Conservation (phyloP, 2,329 filamentous ascomycete genomes). For the Basipetospora chlamydospora region DNA sequence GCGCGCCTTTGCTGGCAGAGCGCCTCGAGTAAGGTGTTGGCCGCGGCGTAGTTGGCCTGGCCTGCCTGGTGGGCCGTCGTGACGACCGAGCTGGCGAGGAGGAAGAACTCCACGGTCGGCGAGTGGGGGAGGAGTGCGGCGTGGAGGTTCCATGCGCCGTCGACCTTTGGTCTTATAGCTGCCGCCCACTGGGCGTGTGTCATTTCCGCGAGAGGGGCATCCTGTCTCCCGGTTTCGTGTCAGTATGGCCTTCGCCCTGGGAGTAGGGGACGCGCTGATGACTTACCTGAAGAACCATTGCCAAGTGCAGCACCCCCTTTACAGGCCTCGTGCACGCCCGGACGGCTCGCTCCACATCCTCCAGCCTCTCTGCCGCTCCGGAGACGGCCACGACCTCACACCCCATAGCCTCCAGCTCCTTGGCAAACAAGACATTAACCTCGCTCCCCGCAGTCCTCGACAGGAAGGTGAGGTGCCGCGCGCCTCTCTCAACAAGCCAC, state of each 20-base stretch:
- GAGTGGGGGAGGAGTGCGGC: constrained; percentile 11
- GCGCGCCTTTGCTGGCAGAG: constrained; percentile 22
- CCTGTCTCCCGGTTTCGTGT: too few relatives aligned
- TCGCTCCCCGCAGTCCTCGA: constrained; percentile 13
- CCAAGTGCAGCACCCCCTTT: constrained; percentile 21
- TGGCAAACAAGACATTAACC: constrained; percentile 8
- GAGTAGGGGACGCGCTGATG: too few relatives aligned
- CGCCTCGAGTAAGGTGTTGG: constrained; percentile 35
- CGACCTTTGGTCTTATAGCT: constrained; percentile 19
- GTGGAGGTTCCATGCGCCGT: constrained; percentile 26
- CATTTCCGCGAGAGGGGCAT: constrained; percentile 20
- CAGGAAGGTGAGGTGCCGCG: constrained; percentile 14
- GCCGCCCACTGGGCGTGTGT: constrained; percentile 18
- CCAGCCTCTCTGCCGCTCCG: constrained; percentile 9
- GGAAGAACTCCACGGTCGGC: constrained; percentile 25
- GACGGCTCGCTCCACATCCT: not conserved
- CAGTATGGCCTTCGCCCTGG: too few relatives aligned
- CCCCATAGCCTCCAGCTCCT: constrained; percentile 14
- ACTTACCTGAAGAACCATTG: constrained; percentile 9
- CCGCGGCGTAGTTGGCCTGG: constrained; percentile 44
- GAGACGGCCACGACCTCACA: constrained; percentile 13
- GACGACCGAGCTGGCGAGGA: constrained; percentile 19
- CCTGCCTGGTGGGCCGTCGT: constrained; percentile 36
- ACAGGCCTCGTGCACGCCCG: constrained; percentile 12
- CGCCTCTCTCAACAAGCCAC: constrained; percentile 17